Evolutionary conservation across 1,284 basidiomycete species (phyloP).

Genomic region (Cystobasidium sp.): DNA sequence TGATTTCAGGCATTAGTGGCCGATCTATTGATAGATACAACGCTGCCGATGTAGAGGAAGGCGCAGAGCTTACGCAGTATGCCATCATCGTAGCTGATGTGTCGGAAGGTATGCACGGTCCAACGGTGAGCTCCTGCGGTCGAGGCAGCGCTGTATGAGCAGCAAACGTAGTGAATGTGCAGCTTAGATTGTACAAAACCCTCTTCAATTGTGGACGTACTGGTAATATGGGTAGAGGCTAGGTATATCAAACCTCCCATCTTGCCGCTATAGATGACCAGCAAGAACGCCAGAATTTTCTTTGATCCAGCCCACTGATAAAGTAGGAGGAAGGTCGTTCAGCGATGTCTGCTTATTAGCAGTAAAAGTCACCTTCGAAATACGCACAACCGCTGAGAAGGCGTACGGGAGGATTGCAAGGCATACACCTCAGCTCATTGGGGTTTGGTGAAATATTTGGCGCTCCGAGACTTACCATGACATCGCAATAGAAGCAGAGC

Average conservation of each 20-base stretch:
- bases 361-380: no score
- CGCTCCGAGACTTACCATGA: background rate
- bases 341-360: no score
- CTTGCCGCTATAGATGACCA: background rate
- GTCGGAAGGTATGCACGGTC: conserved; percentile 9
- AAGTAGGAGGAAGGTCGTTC: background rate
- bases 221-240: conserved; percentile 3
- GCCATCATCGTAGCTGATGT: conserved; percentile 6
- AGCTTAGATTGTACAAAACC: no score
- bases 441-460: no score
- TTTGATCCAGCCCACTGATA: background rate
- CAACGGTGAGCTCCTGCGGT: background rate
- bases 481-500: background rate
- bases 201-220: background rate
- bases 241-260: conserved; percentile 15
- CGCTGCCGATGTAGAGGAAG: background rate
- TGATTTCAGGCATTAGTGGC: background rate
- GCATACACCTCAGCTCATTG: no score
- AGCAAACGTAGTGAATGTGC: background rate
- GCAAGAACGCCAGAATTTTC: conserved; percentile 1
- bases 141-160: conserved; percentile 7
- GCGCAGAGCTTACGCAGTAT: background rate
- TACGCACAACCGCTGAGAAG: background rate
- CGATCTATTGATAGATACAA: no score
- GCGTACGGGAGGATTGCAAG: no score